Evolutionary conservation across 1,284 basidiomycete species (phyloP), one percentile per base, ranked within the genome.

Genomic region (Ganoderma lingzhi): DNA sequence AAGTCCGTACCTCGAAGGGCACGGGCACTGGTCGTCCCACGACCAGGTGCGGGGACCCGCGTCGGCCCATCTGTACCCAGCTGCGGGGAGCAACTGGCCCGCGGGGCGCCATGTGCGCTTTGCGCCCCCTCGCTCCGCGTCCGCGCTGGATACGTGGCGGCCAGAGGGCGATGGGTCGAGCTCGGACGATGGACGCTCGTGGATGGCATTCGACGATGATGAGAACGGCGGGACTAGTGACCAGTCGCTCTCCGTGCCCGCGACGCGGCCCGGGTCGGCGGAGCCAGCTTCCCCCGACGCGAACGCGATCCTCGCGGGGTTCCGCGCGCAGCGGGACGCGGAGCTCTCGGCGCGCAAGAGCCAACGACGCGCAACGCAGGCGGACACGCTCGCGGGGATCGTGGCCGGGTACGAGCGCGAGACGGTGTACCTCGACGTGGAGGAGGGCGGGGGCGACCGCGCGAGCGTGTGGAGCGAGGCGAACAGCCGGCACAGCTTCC

Each of bases 401-500:
- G 71, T 72, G 12, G 68, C 74, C 4, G 68, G 62, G 44, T 70
- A 71, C 56, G 64, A 68, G 53, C 72, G 71, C 55, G 72, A 72
- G 23, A 73, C 74, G 41, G 44, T 73, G 66, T 75, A 75, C 64
- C 73, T 74, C 35, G 76, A 76, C 60, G 66, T 66, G 51, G 69
- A 74, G 62, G 71, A 79, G 62, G 71, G 78, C 73, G 71, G 79
- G 41, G 80, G 76, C 19, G 80, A 80, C 68, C 80, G 83, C 48
- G 84, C 83, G 76, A 85, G 84, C 66, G 81, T 82, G 69, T 87
- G 84, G 78, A 82, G 78, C 68, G 75, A 71, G 44, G 73, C 83
- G 39, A 84, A 85, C 63, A 85, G 84, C 69, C 85, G 86, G 8
- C 79, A 78, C 55, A 88, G 88, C 74, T 82, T 90, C 69, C 70